Percentiles rank a stretch among this genome's conserved stretches.
phyloP scores from a whole-genome alignment of 441 rosid genomes.

The Capsella rubella region DNA sequence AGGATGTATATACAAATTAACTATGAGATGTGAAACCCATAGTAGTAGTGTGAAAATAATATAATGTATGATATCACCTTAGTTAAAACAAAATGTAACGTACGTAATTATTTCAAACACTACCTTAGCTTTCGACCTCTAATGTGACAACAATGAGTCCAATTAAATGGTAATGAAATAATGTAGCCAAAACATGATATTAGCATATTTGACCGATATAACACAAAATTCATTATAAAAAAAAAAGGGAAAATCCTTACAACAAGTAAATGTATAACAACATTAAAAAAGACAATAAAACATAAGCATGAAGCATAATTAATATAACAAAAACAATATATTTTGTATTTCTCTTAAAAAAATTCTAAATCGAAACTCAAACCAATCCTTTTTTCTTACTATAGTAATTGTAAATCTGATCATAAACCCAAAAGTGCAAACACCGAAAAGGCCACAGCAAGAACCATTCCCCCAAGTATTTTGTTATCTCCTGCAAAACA shows the following conservation, averaged over 20 bases:
- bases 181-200: too few species aligned
- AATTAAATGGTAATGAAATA: too few species aligned
- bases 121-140: too few species aligned
- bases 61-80: too few species aligned
- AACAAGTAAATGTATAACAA: background rate
- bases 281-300: background rate
- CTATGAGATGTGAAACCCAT: too few species aligned
- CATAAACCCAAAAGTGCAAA: background rate
- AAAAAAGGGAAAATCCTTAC: background rate
- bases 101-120: too few species aligned
- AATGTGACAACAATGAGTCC: too few species aligned
- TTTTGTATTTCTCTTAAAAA: background rate
- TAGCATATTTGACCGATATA: background rate
- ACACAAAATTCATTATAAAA: background rate
- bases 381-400: background rate
- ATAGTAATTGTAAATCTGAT: background rate
- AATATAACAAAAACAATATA: background rate
- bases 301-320: background rate
- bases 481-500: constrained; percentile 10
- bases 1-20: too few species aligned
- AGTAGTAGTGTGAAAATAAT: too few species aligned
- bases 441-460: background rate
- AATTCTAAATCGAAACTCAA: background rate
- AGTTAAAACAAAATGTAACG: too few species aligned
- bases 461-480: constrained; percentile 4